Base-by-base conservation (phyloP, 768 basidiomycete genomes). In the Pulveroboletus sp. region DNA sequence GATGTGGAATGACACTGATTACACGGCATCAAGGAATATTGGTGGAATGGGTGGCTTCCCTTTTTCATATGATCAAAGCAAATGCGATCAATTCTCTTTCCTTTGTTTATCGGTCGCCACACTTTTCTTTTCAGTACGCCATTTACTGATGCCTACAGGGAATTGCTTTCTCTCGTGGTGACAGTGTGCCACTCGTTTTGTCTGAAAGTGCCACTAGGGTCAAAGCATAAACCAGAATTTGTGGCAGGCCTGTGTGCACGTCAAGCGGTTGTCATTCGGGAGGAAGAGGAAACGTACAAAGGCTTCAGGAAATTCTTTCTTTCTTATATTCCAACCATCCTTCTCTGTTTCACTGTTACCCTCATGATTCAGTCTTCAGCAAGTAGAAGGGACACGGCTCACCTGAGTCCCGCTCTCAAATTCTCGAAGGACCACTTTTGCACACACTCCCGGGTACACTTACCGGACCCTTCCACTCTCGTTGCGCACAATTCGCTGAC, bases 151-250 rank as follows among this genome's bases (percentile, higher is more conserved):
- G 46, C 46, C 48, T 50, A 52, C 50, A 49, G 37, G 44, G 14
- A 52, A 24, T 39, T 33, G 17, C 39, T 51, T 55, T 47, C 43
- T 61, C 32, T 43, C 47, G 52, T 53, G 43, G 58, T 31, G 46
- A 45, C 49, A 46, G 46, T 54, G 46, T 36, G 26, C 43, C 39
- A 39, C 48, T 24, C 30, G 43, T 60, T 68, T 66, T 66, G 56
- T 64, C 37, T 41, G 27, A 43, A 33, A 39, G 40, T 47, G 46
- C 57, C 57, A 51, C 54, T 27, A 37, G 36, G 42, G 54, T 45
- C 67, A 61, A 63, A 57, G 39, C 59, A 35, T 43, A 37, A 39
- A 35, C 40, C 39, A 12, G 40, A 41, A 31, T 28, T 44, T 17
- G 43, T 46, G 45, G 47, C 32, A 39, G 31, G 43, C 33, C 15